phyloP scores from a whole-genome alignment of 2,329 filamentous ascomycete genomes.

The Knufia petricola region DNA sequence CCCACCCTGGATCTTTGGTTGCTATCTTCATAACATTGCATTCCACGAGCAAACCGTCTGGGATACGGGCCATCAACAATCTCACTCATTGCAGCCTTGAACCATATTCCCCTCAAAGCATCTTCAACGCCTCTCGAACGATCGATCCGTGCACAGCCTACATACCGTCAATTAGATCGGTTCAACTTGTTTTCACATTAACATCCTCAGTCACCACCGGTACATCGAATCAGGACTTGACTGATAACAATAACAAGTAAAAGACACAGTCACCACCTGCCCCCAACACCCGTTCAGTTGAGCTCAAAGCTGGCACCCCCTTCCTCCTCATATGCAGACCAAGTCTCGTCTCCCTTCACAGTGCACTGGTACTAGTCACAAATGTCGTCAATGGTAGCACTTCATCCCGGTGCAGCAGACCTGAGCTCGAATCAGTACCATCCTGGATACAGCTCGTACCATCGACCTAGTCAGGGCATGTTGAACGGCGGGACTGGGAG shows the following conservation, averaged over 20 bases:
- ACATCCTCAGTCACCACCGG: background rate
- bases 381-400: constrained; percentile 7
- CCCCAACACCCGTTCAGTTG: no score
- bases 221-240: no score
- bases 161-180: background rate
- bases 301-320: background rate
- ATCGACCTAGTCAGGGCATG: background rate
- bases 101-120: constrained; percentile 33
- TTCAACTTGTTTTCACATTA: background rate
- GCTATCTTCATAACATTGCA: constrained; percentile 3
- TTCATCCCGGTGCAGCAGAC: background rate
- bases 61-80: constrained; percentile 7
- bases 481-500: background rate
- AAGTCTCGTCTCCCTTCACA: background rate
- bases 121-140: background rate
- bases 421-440: background rate
- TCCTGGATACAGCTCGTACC: background rate
- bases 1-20: constrained; percentile 7
- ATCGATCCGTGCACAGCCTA: background rate
- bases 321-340: background rate
- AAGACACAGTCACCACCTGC: background rate
- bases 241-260: no score
- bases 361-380: background rate
- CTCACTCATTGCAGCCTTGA: constrained; percentile 10
- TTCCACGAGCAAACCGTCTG: constrained; percentile 8